Evolutionary conservation across 192 early-diverging fungal species (phyloP), one percentile per base, ranked within the genome.

Genomic region (Kappamyces sp.): DNA sequence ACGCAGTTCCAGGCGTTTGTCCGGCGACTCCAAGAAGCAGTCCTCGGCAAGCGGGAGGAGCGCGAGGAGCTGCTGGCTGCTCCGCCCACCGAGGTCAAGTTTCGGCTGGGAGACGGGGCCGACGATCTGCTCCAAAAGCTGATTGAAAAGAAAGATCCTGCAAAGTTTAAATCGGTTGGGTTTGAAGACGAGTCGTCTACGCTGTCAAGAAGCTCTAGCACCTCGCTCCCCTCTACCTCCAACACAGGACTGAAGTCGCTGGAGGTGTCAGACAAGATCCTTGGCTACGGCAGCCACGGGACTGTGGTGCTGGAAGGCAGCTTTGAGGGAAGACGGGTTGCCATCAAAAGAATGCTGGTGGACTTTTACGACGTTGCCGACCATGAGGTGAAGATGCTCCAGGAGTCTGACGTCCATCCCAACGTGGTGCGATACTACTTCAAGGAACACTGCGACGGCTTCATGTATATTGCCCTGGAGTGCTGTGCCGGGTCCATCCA

Each of bases 401-500:
- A 92, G 58, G 92, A 97, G 67, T 90, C 88, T 61, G 94, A 97
- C 65, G 79, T 88, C 60, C 96, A 99, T 65, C 89, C 93, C 1
- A 99, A 99, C 62, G 92, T 99, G 1, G 86, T 97, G 32, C 87
- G 94, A 34, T 99, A 99, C 73, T 95, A 84, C 69, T 41, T 41
- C 5, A 52, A 82, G 77, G 93, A 97, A 73, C 77, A 86, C 62
- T 77, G 85, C 34, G 87, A 90, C 61, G 78, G 87, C 34, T 99
- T 99, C 71, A 84, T 95, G 77, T 97, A 94, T 62, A 97, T 99
- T 73, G 96, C 96, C 12, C 76, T 99, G 32, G 96, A 99, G 66
- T 79, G 94, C 1, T 97, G 93, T 63, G 85, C 85, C 2, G 93
- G 86, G 0, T 91, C 91, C 9, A 68, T 99, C 51, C 77, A 84